Percentiles rank a stretch among this genome's conserved stretches.
phyloP scores from a whole-genome alignment of 2,329 filamentous ascomycete genomes.

The Camptophora hylomeconis region DNA sequence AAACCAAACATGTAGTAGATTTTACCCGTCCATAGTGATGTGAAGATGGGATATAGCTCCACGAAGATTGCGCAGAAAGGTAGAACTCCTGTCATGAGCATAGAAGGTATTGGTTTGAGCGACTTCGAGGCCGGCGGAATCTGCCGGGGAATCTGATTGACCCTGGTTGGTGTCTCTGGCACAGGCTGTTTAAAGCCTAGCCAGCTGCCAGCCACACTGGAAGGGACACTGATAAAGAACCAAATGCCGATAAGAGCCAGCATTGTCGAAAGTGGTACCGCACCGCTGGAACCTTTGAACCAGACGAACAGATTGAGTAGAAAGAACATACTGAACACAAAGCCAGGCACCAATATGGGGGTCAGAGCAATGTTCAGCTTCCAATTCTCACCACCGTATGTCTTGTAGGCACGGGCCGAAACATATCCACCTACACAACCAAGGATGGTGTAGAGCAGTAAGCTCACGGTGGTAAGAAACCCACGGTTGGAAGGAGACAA shows the following conservation, averaged over 20 bases:
- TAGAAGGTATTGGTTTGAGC: constrained; percentile 73
- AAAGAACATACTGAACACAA: constrained; percentile 84
- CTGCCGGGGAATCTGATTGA: constrained; percentile 95
- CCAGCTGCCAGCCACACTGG: constrained; percentile 85
- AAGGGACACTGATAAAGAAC: constrained; percentile 90
- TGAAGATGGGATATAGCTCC: constrained; percentile 99
- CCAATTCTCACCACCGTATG: constrained; percentile 84
- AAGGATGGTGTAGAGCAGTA: constrained; percentile 85
- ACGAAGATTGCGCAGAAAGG: constrained; percentile 97
- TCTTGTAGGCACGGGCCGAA: constrained; percentile 85
- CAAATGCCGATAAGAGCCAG: constrained; percentile 83
- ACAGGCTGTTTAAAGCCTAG: constrained; percentile 67
- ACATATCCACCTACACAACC: constrained; percentile 86
- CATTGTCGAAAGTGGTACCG: constrained; percentile 95
- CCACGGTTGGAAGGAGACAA: constrained; percentile 92
- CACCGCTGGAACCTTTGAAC: constrained; percentile 82
- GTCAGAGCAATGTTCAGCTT: constrained; percentile 86
- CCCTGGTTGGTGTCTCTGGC: constrained; percentile 71
- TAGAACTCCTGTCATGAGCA: constrained; percentile 81
- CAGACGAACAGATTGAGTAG: constrained; percentile 91
- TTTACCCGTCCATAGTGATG: constrained; percentile 94
- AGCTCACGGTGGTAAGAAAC: constrained; percentile 81
- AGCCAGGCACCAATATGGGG: constrained; percentile 68
- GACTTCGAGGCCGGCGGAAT: constrained; percentile 77
- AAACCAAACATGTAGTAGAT: constrained; percentile 99